Evolutionary conservation across 228 moss, liverwort and hornwort species (phyloP).

Genomic region (Sphagnum fallax): DNA sequence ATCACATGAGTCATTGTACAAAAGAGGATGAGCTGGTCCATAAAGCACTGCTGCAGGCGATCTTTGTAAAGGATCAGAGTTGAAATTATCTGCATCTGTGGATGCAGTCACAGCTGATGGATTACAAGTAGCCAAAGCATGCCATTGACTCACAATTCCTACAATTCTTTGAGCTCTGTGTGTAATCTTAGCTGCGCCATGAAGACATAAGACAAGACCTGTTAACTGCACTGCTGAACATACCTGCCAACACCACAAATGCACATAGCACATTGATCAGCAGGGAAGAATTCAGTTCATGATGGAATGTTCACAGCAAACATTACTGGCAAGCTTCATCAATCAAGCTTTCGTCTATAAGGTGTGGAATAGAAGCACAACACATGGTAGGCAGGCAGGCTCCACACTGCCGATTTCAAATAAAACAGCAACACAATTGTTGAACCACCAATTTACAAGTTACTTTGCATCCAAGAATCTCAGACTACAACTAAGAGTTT

Average conservation of each 20-base stretch:
- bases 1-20: slow-evolving; percentile 51
- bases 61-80: slow-evolving; percentile 20
- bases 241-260: slow-evolving; percentile 30
- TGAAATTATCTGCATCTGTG: slow-evolving; percentile 1
- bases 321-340: background rate
- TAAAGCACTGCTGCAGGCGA: slow-evolving; percentile 17
- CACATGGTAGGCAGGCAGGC: background rate
- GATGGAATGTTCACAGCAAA: background rate
- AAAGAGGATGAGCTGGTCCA: slow-evolving; percentile 66
- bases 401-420: background rate
- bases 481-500: background rate
- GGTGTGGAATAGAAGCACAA: background rate
- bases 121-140: slow-evolving; percentile 76
- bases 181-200: slow-evolving; percentile 88
- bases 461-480: no score
- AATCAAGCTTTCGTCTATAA: background rate
- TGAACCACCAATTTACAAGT: background rate
- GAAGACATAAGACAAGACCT: slow-evolving; percentile 65
- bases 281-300: background rate
- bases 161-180: slow-evolving; percentile 77
- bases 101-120: slow-evolving; percentile 39
- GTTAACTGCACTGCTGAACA: slow-evolving; percentile 80
- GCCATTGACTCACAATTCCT: slow-evolving; percentile 90
- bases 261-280: background rate
- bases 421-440: background rate